Conservation (phyloP, 139 green algal species). For the Gonium pectorale region DNA sequence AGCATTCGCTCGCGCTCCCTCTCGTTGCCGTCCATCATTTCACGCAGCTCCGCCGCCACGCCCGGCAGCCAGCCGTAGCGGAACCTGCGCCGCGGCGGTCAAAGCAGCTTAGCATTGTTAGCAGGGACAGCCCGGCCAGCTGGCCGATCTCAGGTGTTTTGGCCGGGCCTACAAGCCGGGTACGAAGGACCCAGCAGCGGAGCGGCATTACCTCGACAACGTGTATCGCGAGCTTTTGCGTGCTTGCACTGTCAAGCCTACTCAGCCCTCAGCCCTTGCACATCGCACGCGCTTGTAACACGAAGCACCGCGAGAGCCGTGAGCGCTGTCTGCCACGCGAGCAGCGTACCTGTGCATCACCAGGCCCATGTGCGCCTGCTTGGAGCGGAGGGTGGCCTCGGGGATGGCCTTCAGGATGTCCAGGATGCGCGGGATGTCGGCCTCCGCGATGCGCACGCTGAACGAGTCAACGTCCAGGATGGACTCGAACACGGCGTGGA, state of each 20-base stretch:
- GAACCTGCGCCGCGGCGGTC: too few relatives aligned
- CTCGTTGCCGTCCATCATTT: neutral
- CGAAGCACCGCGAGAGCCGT: too few relatives aligned
- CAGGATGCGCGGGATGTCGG: conserved; percentile 17
- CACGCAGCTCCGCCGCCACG: neutral
- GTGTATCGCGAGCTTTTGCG: too few relatives aligned
- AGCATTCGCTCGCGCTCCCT: neutral
- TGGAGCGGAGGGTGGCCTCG: conserved; percentile 16
- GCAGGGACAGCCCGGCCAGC: neutral
- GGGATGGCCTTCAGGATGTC: conserved; percentile 46
- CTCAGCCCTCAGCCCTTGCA: too few relatives aligned
- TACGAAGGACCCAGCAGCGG: too few relatives aligned
- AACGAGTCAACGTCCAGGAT: conserved; percentile 44
- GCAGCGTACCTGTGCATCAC: conserved; percentile 51
- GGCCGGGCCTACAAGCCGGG: too few relatives aligned
- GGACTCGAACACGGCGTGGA: conserved; percentile 52
- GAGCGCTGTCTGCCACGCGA: too few relatives aligned
- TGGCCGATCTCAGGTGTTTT: too few relatives aligned
- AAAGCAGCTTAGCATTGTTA: too few relatives aligned
- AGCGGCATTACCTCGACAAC: too few relatives aligned
- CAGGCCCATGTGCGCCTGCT: conserved; percentile 44
- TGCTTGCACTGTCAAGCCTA: neutral
- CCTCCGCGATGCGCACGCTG: conserved; percentile 20
- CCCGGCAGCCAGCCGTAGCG: conserved; percentile 20
- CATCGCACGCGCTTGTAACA: too few relatives aligned